Evolutionary conservation across 257 asterid species (phyloP), one percentile per base, ranked within the genome.

Genomic region (Paraleonurus japonicus): DNA sequence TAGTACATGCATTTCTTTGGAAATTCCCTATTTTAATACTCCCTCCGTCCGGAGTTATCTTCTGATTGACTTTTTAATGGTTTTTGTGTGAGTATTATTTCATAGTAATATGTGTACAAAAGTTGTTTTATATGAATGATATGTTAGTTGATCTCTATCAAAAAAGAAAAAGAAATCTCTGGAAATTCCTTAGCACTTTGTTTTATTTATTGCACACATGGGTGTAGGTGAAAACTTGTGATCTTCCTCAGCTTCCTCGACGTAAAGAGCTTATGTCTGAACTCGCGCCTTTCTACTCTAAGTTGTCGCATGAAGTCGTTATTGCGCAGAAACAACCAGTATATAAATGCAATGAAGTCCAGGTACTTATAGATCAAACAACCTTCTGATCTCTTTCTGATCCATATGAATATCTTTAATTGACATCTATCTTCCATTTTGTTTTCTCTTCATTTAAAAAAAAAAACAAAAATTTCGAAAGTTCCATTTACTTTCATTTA

Each of bases 221-320:
- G 48, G 67, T 73, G 72, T 85, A 92, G 98, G 90, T 86, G 85
- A 90, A 76, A 76, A 67, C 75, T 47, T 82, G 95, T 80, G 47
- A 55, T 78, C 81, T 92, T 80, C 96, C 98, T 75, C 75, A 54
- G 76, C 95, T 92, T 79, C 98, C 98, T 55, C 77, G 75, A 57
- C 75, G 58, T 43, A 85, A 83, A 79, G 86, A 86, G 82, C 97
- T 92, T 68, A 48, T 83, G 47, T 81, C 88, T 62, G 84, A 85
- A 81, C 90, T 92, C 39, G 83, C 82, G 74, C 96, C 97, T 33
- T 71, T 79, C 79, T 86, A 88, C 79, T 81, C 88, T 53, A 76
- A 70, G 72, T 78, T 92, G 71, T 82, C 92, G 47, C 54, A 81
- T 69, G 85, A 85, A 76, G 78, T 76, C 58, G 48, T 79, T 65